Base-by-base conservation (phyloP, 2,329 filamentous ascomycete species). In the Fusarium devonianum region DNA sequence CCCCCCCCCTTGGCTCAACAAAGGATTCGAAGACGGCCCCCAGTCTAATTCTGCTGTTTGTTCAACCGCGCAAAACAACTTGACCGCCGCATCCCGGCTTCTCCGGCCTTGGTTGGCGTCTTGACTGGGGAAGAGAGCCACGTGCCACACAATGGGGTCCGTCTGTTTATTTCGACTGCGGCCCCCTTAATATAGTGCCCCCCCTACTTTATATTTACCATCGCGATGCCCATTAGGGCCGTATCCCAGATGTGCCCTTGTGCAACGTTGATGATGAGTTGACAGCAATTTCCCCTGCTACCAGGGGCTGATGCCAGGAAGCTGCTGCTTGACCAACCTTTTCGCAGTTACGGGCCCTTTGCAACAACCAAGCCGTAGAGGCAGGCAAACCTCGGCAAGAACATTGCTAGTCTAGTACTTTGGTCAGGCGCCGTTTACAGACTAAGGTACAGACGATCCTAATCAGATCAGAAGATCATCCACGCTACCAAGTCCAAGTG, bases 401-500 rank as follows among this genome's bases (percentile, higher is more conserved):
- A 58, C 35, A 50, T 8, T n/a, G n/a, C n/a, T n/a, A n/a, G n/a
- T n/a, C n/a, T n/a, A n/a, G 25, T 37, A 12, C 14, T 33, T 4
- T 35, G 18, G 30, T 36, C n/a, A n/a, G n/a, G 23, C 5, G 23
- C 9, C 8, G 12, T 10, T 10, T 11, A 23, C 45, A 46, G 35
- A 17, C 36, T 34, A 29, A 36, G 35, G 16, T 45, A 25, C 39
- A 26, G 56, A 19, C 51, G 56, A 59, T 60, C 56, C 33, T 19
- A 59, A 59, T 59, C 38, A 59, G 36, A 43, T 48, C 30, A 36
- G 16, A 44, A 39, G 29, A 42, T 36, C 28, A 17, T 35, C 26
- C 19, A 8, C 21, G 10, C 19, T 14, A 14, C n/a, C n/a, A n/a
- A 29, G 13, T 28, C 21, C 37, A 52, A 46, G 29, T 17, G 30